phyloP scores from a whole-genome alignment of 192 early-diverging fungal genomes.

The Borealophlyctis nickersoniae region DNA sequence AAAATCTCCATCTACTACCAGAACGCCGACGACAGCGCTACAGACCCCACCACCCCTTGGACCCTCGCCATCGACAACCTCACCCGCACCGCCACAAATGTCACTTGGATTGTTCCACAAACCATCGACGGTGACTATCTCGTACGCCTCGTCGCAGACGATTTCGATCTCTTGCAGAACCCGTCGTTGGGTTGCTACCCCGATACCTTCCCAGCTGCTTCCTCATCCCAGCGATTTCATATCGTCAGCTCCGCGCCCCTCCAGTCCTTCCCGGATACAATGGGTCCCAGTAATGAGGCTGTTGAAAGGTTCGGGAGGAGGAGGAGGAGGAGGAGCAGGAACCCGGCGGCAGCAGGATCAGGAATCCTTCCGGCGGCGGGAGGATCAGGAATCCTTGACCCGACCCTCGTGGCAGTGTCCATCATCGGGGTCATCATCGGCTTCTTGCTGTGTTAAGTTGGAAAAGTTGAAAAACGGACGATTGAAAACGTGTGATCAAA shows the following conservation, averaged over 20 bases:
- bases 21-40: background rate
- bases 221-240: constrained; percentile 9
- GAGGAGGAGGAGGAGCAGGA: too few species aligned
- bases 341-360: too few species aligned
- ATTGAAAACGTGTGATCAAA: too few species aligned
- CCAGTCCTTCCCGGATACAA: background rate
- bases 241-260: constrained; percentile 15
- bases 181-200: constrained; percentile 15
- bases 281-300: constrained; percentile 16
- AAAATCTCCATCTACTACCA: constrained; percentile 26
- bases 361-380: too few species aligned
- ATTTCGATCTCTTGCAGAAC: constrained; percentile 17
- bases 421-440: too few species aligned
- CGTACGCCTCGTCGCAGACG: constrained; percentile 26
- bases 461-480: too few species aligned
- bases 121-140: constrained; percentile 18
- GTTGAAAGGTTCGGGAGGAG: too few species aligned
- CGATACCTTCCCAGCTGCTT: constrained; percentile 15
- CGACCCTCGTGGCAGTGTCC: too few species aligned
- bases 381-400: too few species aligned
- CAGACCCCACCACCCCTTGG: constrained; percentile 19
- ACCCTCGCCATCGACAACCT: constrained; percentile 2
- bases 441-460: too few species aligned
- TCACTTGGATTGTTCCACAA: constrained; percentile 23
- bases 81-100: background rate